phyloP scores from a whole-genome alignment of 192 early-diverging fungal genomes.

The Gonapodya sp. region DNA sequence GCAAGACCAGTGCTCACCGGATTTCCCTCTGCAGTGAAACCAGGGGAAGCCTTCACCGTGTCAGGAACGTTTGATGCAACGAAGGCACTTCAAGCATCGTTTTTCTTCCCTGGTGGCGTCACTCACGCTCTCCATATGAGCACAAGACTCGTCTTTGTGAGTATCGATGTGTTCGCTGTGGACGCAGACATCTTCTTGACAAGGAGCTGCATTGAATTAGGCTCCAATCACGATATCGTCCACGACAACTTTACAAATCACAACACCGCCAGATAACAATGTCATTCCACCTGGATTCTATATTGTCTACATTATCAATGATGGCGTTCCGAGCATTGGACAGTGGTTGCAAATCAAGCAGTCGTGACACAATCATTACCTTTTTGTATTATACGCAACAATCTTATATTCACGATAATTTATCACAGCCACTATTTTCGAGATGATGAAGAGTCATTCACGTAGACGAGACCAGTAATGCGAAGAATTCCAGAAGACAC shows the following conservation, averaged over 20 bases:
- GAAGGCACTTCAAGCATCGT: slow-evolving; percentile 40
- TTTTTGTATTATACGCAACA: no score
- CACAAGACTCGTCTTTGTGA: not conserved
- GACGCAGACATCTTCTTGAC: not conserved
- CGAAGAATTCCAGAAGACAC: no score
- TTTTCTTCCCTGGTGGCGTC: slow-evolving; percentile 37
- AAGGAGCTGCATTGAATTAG: not conserved
- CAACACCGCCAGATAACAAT: slow-evolving; percentile 34
- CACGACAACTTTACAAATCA: slow-evolving; percentile 6
- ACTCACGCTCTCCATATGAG: not conserved
- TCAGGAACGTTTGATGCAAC: slow-evolving; percentile 38
- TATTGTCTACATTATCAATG: slow-evolving; percentile 34
- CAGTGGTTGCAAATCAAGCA: not conserved
- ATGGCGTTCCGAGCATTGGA: slow-evolving; percentile 29
- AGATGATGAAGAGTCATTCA: no score
- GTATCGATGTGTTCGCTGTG: not conserved
- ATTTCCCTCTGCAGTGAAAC: slow-evolving; percentile 18
- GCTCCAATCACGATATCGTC: not conserved
- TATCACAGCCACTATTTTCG: no score
- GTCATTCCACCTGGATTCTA: slow-evolving; percentile 44
- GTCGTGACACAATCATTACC: not conserved
- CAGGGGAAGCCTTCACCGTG: slow-evolving; percentile 28
- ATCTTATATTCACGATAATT: no score
- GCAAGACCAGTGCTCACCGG: slow-evolving; percentile 25
- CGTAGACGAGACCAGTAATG: no score